Percentiles rank a stretch among this genome's conserved stretches.
phyloP scores from a whole-genome alignment of 1,139 yeast genomes.

The Protomyces lactucae-debilis region DNA sequence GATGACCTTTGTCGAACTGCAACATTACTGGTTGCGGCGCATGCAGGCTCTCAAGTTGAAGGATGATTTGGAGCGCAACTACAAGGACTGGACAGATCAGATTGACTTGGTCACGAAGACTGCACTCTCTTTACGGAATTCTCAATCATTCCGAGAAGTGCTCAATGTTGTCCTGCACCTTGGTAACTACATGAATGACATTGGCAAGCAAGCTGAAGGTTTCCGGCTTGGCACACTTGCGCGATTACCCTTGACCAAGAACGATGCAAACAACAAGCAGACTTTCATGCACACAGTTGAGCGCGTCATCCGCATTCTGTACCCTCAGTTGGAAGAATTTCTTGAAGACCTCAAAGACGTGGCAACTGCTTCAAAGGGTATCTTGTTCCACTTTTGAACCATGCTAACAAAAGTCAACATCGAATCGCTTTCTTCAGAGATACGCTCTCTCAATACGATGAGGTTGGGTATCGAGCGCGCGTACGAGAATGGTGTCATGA shows the following conservation, averaged over 20 bases:
- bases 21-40: conserved; percentile 80
- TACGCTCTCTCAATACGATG: conserved; percentile 2
- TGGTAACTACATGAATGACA: conserved; percentile 92
- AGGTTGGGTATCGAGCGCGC: conserved; percentile 43
- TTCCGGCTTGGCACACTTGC: conserved; percentile 78
- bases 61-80: conserved; percentile 68
- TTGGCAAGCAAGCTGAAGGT: conserved; percentile 73
- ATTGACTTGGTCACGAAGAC: conserved; percentile 66
- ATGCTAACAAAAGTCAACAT: conserved; percentile 2
- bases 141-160: conserved; percentile 61
- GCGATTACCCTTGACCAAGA: conserved; percentile 74
- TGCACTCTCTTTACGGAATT: conserved; percentile 53
- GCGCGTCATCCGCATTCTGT: conserved; percentile 65
- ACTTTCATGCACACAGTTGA: conserved; percentile 86
- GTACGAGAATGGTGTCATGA: conserved; percentile 64
- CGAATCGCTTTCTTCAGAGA: conserved; percentile 14
- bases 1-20: conserved; percentile 70
- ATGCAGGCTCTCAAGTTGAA: conserved; percentile 68
- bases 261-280: conserved; percentile 68
- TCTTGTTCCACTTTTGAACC: conserved; percentile 33
- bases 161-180: conserved; percentile 73
- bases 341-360: conserved; percentile 69
- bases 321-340: conserved; percentile 72
- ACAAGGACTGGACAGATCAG: conserved; percentile 60
- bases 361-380: conserved; percentile 55